A percentile compares a stretch with the other conserved stretches of the same genome.
Evolutionary conservation across 345 rosid genomes (phyloP).

Genomic region (Melaleuca alternifolia): DNA sequence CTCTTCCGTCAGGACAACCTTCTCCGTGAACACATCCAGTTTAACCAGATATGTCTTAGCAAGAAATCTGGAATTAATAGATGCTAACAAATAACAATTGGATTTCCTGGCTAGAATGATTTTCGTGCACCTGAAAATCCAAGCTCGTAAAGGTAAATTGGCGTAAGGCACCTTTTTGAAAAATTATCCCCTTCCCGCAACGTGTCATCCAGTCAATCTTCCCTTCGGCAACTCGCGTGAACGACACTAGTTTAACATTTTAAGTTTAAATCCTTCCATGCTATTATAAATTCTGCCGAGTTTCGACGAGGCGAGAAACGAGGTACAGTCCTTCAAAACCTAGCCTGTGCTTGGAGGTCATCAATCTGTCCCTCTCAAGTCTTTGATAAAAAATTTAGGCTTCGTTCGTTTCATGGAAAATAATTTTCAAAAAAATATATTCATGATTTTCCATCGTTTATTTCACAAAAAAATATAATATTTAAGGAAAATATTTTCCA

Average conservation of each 20-base stretch:
- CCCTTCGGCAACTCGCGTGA: not conserved
- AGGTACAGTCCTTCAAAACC: not conserved
- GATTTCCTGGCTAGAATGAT: not conserved
- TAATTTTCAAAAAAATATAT: too few relatives aligned
- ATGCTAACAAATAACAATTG: not conserved
- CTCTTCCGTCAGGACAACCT: too few relatives aligned
- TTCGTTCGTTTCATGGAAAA: too few relatives aligned
- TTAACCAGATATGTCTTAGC: not conserved
- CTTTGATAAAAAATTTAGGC: too few relatives aligned
- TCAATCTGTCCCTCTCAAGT: conserved; percentile 21
- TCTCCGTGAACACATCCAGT: too few relatives aligned
- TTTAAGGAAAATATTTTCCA: too few relatives aligned
- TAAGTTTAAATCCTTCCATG: not conserved
- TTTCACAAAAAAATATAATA: too few relatives aligned
- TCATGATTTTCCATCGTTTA: too few relatives aligned
- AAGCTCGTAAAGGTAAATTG: not conserved
- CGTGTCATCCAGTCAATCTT: not conserved
- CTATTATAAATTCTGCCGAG: not conserved
- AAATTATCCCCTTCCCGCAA: not conserved
- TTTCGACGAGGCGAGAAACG: not conserved
- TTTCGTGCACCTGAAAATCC: not conserved
- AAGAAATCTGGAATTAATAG: not conserved
- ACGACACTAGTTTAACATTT: not conserved
- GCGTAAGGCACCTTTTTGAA: not conserved
- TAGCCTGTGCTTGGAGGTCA: too few relatives aligned